Percentiles rank a stretch among this genome's conserved stretches.
Evolutionary conservation across 352 stramenopile genomes (phyloP).

Genomic region (Phytophthora fragariaefolia): DNA sequence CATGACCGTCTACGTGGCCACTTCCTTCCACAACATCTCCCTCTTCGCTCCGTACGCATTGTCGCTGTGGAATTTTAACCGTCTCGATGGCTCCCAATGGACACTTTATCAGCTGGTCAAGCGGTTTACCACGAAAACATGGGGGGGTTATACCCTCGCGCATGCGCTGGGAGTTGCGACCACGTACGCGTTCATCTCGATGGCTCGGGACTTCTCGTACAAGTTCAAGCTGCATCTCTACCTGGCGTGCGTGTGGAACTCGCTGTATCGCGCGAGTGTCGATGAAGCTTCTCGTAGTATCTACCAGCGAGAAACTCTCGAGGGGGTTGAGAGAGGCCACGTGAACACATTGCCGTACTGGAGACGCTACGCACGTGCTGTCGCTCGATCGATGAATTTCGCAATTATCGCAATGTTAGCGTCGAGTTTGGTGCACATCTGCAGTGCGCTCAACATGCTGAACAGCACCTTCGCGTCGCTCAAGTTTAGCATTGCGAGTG

Average conservation of each 20-base stretch:
- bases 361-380: background rate
- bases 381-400: background rate
- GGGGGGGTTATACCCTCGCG: background rate
- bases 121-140: background rate
- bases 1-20: slow-evolving; percentile 3
- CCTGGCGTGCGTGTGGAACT: slow-evolving; percentile 5
- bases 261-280: slow-evolving; percentile 6
- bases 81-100: background rate
- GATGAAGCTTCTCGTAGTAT: slow-evolving; percentile 9
- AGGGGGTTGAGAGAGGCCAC: background rate
- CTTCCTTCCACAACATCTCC: background rate
- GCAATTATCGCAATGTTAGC: background rate
- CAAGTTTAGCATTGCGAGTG: slow-evolving; percentile 7
- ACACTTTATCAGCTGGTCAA: background rate
- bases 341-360: background rate
- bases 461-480: slow-evolving; percentile 1
- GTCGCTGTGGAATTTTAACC: background rate
- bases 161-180: background rate
- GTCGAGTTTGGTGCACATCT: slow-evolving; percentile 3
- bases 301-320: slow-evolving; percentile 5
- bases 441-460: background rate
- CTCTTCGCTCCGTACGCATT: background rate
- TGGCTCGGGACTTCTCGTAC: background rate
- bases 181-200: slow-evolving; percentile 2
- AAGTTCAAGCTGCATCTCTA: slow-evolving; percentile 5